These are phyloP conservation scores for Tylopilus plumbeoviolaceoides DNA, from an alignment of 768 basidiomycete species.

Conservation along the genomic window DNA sequence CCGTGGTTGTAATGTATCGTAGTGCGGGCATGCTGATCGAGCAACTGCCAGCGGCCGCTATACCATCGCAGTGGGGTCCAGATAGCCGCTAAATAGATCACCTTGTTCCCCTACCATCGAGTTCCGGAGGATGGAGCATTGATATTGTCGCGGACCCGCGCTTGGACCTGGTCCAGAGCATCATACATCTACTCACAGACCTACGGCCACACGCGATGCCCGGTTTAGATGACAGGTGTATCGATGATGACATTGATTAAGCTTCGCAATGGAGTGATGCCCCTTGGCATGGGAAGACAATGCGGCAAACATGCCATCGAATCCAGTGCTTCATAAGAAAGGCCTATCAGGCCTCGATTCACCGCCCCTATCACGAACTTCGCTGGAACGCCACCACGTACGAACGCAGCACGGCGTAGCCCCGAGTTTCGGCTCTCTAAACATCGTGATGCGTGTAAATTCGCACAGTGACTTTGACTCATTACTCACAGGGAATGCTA, in stretches of 20 bases:
- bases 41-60: background rate
- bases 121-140: background rate
- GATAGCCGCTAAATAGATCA: constrained; percentile 6
- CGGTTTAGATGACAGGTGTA: constrained; percentile 1
- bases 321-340: constrained; percentile 19
- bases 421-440: constrained; percentile 8
- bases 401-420: constrained; percentile 1
- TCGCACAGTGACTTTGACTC: background rate
- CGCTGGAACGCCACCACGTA: constrained; percentile 10
- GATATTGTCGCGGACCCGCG: background rate
- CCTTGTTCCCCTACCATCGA: background rate
- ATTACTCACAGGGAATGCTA: constrained; percentile 16
- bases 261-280: constrained; percentile 16
- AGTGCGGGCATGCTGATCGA: constrained; percentile 7
- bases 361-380: constrained; percentile 9
- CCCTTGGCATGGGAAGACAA: constrained; percentile 18
- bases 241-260: constrained; percentile 18
- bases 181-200: background rate
- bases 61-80: constrained; percentile 5
- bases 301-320: constrained; percentile 19
- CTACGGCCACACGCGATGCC: background rate
- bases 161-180: background rate
- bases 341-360: constrained; percentile 1
- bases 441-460: constrained; percentile 12
- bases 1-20: constrained; percentile 18